Conservation (phyloP, 2,329 filamentous ascomycete species). For the Aspergillus neoniger region DNA sequence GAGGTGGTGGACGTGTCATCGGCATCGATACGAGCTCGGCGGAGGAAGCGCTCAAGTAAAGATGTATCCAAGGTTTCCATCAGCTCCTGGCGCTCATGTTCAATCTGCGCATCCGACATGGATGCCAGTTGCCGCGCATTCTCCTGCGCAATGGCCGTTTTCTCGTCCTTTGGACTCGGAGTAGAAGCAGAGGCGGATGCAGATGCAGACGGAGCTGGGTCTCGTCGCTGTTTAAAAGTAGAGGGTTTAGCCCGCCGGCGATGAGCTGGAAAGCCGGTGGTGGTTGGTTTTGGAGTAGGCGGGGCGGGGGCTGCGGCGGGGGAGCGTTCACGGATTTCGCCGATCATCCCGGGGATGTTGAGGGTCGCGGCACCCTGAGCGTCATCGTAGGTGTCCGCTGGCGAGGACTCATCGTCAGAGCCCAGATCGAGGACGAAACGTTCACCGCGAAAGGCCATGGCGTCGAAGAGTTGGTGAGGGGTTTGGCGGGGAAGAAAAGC, state of each 20-base stretch:
- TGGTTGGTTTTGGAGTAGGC: constrained; percentile 60
- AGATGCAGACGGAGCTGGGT: constrained; percentile 17
- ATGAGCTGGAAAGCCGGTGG: constrained; percentile 84
- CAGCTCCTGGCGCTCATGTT: constrained; percentile 77
- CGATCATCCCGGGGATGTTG: constrained; percentile 53
- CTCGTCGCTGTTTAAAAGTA: constrained; percentile 71
- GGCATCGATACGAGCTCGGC: constrained; percentile 74
- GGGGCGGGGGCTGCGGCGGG: constrained; percentile 45
- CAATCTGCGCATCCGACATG: constrained; percentile 83
- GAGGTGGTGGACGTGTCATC: constrained; percentile 28
- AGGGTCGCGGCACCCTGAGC: constrained; percentile 19
- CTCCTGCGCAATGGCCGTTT: constrained; percentile 74
- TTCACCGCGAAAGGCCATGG: constrained; percentile 59
- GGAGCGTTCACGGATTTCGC: constrained; percentile 78
- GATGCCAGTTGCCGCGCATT: constrained; percentile 71
- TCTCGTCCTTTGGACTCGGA: constrained; percentile 54
- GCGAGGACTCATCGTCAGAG: constrained; percentile 49
- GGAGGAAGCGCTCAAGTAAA: constrained; percentile 74
- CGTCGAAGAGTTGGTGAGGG: constrained; percentile 3
- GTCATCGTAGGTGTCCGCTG: constrained; percentile 17
- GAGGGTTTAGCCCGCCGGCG: constrained; percentile 74
- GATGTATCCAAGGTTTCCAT: constrained; percentile 73
- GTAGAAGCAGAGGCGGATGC: constrained; percentile 10
- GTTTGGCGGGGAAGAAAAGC: constrained; percentile 5
- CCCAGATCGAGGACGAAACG: constrained; percentile 63